A percentile compares a stretch with the other conserved stretches of the same genome.
Conservation (phyloP, 2,329 filamentous ascomycete genomes). For the Lachnellula cervina region DNA sequence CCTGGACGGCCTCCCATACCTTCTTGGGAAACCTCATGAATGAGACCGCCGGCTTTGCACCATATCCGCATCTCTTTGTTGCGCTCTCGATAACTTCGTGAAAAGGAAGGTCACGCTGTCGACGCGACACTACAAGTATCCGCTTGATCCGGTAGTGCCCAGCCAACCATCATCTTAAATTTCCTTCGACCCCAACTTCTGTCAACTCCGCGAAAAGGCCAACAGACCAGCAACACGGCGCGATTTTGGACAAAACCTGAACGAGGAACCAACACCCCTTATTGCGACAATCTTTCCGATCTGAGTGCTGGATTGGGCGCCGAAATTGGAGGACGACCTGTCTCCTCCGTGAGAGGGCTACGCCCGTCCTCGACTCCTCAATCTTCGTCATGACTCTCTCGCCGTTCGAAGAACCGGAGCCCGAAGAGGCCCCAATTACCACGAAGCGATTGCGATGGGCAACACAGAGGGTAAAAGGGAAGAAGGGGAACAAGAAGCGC, state of each 20-base stretch:
- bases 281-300: neutral
- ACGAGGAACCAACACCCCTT: neutral
- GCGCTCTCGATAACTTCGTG: neutral
- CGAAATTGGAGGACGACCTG: conserved; percentile 12
- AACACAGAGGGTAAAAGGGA: conserved; percentile 77
- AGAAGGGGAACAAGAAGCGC: conserved; percentile 73
- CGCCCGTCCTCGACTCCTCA: conserved; percentile 17
- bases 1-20: neutral
- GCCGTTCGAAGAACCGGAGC: conserved; percentile 21
- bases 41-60: neutral
- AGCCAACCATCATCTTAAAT: neutral
- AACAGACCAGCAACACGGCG: neutral
- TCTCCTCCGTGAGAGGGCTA: conserved; percentile 16
- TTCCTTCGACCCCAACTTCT: neutral
- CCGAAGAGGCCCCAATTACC: conserved; percentile 47
- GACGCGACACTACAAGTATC: conserved; percentile 9
- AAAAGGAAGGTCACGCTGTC: neutral
- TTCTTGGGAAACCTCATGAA: neutral
- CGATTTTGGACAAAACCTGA: neutral
- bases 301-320: neutral
- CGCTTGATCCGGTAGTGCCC: conserved; percentile 12
- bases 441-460: conserved; percentile 90
- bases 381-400: conserved; percentile 17
- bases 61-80: neutral
- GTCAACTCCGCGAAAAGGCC: neutral